Base-by-base conservation (phyloP, 495 filamentous ascomycete species). In the Tuber microsphaerosporum region DNA sequence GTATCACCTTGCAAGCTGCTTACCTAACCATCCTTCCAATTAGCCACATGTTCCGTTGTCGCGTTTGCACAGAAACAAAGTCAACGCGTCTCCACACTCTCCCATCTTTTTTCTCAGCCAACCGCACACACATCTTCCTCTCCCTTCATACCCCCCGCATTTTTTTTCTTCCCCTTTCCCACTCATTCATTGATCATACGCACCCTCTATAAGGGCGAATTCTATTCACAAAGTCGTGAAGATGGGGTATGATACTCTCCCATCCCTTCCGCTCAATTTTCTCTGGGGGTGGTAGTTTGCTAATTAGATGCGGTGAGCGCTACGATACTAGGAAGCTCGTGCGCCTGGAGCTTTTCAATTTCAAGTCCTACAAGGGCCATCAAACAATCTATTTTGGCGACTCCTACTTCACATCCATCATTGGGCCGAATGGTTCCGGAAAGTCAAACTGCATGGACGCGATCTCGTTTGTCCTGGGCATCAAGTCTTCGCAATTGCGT, bases 391-490 rank as follows among this genome's bases (percentile, higher is more conserved):
- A 96, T n/a, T 94, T 99, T 79, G 96, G 95, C 82, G 94, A 99
- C 86, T 94, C 93, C 7, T 98, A 97, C 83, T 99, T 99, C 84
- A 99, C 95, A 68, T 99, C 95, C 42, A 97, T 99, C 82, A 97
- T 99, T 82, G 95, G 95, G 26, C 95, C 95, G 80, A 99, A 99
- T 92, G 95, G 95, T 85, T 98, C 96, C 70, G 95, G 95, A 44
- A 99, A 99, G 85, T 98, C 96, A n/a, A 99, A 99, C 83, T 97
- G 94, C 75, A 99, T 99, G 95, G 95, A 99, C 84, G 95, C 95
- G 78, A 99, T 99, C 77, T 99, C 95, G 70, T 99, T 99, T 85
- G 96, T 98, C 70, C 88, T 99, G 76, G 95, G 95, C 77, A 98
- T 99, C 83, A 98, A 98, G 83, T 98, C 95, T 1, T 97, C 94